A percentile compares a stretch with the other conserved stretches of the same genome.
Evolutionary conservation across 805 yeast species (phyloP).

Genomic region (Metschnikowia anglica): DNA sequence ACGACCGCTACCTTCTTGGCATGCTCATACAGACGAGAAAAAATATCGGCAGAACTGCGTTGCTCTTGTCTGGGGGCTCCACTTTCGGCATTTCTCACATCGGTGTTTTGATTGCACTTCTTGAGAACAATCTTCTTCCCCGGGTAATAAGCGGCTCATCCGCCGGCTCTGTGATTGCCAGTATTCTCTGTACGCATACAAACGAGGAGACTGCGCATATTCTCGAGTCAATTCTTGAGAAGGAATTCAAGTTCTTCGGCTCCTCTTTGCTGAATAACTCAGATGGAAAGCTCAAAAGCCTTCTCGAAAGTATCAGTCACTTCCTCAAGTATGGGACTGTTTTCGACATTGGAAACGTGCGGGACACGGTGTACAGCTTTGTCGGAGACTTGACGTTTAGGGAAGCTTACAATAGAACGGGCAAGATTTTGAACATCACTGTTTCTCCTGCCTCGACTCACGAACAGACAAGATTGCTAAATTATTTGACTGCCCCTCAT

Average conservation of each 20-base stretch:
- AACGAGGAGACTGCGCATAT: conserved; percentile 65
- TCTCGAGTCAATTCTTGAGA: conserved; percentile 60
- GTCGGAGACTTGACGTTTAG: conserved; percentile 89
- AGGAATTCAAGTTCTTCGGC: conserved; percentile 52
- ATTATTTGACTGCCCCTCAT: conserved; percentile 77
- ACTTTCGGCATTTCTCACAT: conserved; percentile 90
- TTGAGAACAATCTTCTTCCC: conserved; percentile 76
- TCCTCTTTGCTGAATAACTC: conserved; percentile 22
- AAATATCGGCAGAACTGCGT: conserved; percentile 90
- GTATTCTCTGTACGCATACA: conserved; percentile 78
- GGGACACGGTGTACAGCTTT: conserved; percentile 70
- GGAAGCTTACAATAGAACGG: conserved; percentile 93
- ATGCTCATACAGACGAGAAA: conserved; percentile 85
- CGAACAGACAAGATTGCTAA: conserved; percentile 84
- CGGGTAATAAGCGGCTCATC: conserved; percentile 90
- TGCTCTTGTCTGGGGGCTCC: conserved; percentile 95
- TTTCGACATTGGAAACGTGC: conserved; percentile 73
- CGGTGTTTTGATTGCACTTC: conserved; percentile 81
- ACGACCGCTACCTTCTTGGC: conserved; percentile 68
- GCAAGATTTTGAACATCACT: conserved; percentile 87
- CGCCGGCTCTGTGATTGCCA: conserved; percentile 93
- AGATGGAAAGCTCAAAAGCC: conserved; percentile 52
- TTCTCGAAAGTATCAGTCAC: conserved; percentile 40
- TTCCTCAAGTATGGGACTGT: conserved; percentile 85
- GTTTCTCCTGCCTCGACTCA: conserved; percentile 89